Evolutionary conservation across 257 asterid species (phyloP), one percentile per base, ranked within the genome.

Genomic region (Capsicum baccatum): DNA sequence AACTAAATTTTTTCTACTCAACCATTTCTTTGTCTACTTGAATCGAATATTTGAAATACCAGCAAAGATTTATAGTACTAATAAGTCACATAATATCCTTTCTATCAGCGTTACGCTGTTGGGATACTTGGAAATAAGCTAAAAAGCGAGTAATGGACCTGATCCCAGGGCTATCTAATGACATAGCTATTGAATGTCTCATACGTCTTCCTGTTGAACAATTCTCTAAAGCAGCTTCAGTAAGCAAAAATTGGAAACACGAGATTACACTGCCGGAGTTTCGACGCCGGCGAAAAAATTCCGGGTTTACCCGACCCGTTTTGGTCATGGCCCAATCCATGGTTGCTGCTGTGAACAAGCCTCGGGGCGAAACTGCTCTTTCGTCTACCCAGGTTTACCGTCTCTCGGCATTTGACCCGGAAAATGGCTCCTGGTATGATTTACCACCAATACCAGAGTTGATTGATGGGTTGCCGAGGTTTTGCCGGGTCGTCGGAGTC

Each of bases 401-500:
- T 6, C 79, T 87, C 14, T 62, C 80, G 7, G 9, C 84, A 0
- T 87, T 50, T n/a, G 87, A 87, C 9, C 84, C 85, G 12, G 87
- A 33, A 11, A 33, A 35, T 2, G 74, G 79, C 0, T 47, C 21
- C 9, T 81, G 89, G 89, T 13, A 13, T 3, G 74, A 81, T 21
- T 60, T 87, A 26, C 89, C 87, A 13, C 84, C 87, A 4, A 47
- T 87, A 26, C 89, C 87, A 7, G 84, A 80, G 63, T 33, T 74
- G 21, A 17, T 39, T 1, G 60, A 87, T 3, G 89, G 89, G 9
- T 67, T 87, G 12, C 87, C 87, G n/a, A 33, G 82, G 52, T 87
- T 81, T 37, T 81, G 89, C 35, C 84, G 82, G 17, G 13, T 81
- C 9, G 84, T 84, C 15, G 87, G 87, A 12, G 83, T 73, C 8